Percentiles rank a stretch among this genome's conserved stretches.
phyloP scores from a whole-genome alignment of 805 yeast genomes.

The Spencermartinsiella europaea region DNA sequence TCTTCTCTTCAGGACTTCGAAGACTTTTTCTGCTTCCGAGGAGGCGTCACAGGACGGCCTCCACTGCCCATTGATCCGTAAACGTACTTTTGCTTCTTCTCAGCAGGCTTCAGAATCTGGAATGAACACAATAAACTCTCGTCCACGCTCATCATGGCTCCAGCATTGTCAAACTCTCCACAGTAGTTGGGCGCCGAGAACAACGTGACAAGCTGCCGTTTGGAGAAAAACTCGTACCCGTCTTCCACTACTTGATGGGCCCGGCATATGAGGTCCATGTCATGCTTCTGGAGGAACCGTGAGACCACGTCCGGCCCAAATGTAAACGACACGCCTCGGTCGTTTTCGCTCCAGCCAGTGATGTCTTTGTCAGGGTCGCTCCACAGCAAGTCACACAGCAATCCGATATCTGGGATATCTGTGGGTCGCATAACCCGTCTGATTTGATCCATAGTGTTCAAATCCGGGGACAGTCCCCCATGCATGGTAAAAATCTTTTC shows the following conservation, averaged over 20 bases:
- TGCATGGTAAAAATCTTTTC: constrained; percentile 99
- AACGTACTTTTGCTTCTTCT: constrained; percentile 75
- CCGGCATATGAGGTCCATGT: constrained; percentile 95
- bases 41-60: constrained; percentile 52
- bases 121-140: constrained; percentile 93
- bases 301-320: constrained; percentile 99
- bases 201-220: constrained; percentile 91
- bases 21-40: constrained; percentile 40
- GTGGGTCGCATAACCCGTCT: constrained; percentile 99
- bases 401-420: constrained; percentile 96
- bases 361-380: constrained; percentile 98
- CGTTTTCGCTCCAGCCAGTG: constrained; percentile 98
- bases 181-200: constrained; percentile 98
- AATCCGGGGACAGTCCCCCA: constrained; percentile 96
- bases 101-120: constrained; percentile 91
- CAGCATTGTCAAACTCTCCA: constrained; percentile 98
- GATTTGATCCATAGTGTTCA: constrained; percentile 97
- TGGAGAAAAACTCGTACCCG: constrained; percentile 95
- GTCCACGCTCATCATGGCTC: constrained; percentile 99
- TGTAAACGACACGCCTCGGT: constrained; percentile 98
- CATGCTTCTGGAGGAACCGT: constrained; percentile 92
- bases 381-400: constrained; percentile 94
- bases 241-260: constrained; percentile 99
- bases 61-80: constrained; percentile 36
- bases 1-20: not conserved